These are phyloP conservation scores for Elsinoe australis DNA, from an alignment of 2,329 filamentous ascomycete species.

Conservation along the genomic window DNA sequence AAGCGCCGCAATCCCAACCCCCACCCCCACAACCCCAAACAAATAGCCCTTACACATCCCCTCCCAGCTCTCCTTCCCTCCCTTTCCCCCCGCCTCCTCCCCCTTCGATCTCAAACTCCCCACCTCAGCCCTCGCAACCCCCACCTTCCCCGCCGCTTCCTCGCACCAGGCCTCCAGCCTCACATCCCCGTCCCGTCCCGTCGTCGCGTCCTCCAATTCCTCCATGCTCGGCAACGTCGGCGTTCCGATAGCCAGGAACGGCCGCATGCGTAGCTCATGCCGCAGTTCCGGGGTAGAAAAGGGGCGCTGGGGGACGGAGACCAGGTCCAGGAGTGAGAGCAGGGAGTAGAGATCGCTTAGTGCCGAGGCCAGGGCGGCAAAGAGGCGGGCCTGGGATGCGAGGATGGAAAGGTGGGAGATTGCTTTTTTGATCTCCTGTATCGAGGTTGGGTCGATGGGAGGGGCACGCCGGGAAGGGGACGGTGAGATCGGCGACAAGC, in stretches of 20 bases:
- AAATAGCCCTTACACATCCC: constrained; percentile 29
- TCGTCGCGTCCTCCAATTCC: constrained; percentile 43
- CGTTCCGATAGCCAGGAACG: constrained; percentile 62
- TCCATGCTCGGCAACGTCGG: constrained; percentile 60
- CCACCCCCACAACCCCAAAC: constrained; percentile 28
- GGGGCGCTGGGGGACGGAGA: constrained; percentile 45
- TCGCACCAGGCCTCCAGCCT: constrained; percentile 16
- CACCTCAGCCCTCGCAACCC: constrained; percentile 32
- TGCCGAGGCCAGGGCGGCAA: constrained; percentile 28
- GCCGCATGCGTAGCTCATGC: constrained; percentile 80
- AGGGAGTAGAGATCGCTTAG: constrained; percentile 54
- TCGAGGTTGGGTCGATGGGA: constrained; percentile 22
- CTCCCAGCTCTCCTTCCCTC: constrained; percentile 34
- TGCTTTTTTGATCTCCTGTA: constrained; percentile 18
- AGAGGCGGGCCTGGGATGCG: constrained; percentile 26
- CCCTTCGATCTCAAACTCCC: constrained; percentile 30
- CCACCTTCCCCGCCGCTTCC: constrained; percentile 27
- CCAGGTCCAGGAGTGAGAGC: constrained; percentile 49
- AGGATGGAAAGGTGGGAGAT: constrained; percentile 27
- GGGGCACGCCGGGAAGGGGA: constrained; percentile 26
- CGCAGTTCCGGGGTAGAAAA: constrained; percentile 55
- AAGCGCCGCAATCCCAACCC: constrained; percentile 25
- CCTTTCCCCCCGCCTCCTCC: constrained; percentile 28
- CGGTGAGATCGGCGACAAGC: constrained; percentile 21
- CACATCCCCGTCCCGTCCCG: constrained; percentile 3